phyloP scores from a whole-genome alignment of 345 rosid genomes.

The Leavenworthia alabamica region DNA sequence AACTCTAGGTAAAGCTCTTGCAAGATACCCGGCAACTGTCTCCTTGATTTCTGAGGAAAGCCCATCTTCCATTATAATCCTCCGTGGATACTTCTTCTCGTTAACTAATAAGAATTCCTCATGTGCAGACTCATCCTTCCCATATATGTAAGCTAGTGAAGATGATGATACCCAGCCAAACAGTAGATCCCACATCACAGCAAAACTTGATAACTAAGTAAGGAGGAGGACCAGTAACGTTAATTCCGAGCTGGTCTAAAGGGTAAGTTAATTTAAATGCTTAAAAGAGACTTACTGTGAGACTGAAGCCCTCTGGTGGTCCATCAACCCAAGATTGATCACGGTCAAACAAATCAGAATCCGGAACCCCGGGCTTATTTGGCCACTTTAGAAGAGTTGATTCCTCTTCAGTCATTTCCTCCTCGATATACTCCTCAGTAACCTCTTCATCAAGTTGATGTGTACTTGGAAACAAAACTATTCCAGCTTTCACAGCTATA shows the following conservation, averaged over 20 bases:
- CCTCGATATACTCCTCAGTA: neutral
- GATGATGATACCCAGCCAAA: slow-evolving; percentile 92
- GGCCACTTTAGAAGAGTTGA: slow-evolving; percentile 56
- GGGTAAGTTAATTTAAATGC: neutral
- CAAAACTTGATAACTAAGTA: slow-evolving; percentile 70
- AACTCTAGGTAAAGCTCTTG: slow-evolving; percentile 73
- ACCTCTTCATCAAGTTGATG: slow-evolving; percentile 34
- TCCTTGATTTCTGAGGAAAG: slow-evolving; percentile 81
- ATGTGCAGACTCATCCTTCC: slow-evolving; percentile 63
- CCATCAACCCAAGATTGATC: slow-evolving; percentile 84
- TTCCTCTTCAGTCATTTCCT: slow-evolving; percentile 36
- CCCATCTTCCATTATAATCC: slow-evolving; percentile 48
- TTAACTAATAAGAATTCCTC: slow-evolving; percentile 62
- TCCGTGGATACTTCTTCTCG: slow-evolving; percentile 61
- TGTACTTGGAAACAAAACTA: slow-evolving; percentile 51
- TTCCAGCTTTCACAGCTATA: slow-evolving; percentile 65
- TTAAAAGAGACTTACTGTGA: slow-evolving; percentile 45
- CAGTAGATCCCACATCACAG: slow-evolving; percentile 79
- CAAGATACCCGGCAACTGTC: slow-evolving; percentile 67
- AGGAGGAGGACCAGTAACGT: neutral
- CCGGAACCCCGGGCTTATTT: slow-evolving; percentile 48
- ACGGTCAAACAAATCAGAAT: slow-evolving; percentile 52
- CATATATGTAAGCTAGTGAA: slow-evolving; percentile 77
- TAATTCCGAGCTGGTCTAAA: neutral
- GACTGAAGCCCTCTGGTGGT: slow-evolving; percentile 73